Conservation (phyloP, 495 filamentous ascomycete species). For the Hyaloscypha finlandica region DNA sequence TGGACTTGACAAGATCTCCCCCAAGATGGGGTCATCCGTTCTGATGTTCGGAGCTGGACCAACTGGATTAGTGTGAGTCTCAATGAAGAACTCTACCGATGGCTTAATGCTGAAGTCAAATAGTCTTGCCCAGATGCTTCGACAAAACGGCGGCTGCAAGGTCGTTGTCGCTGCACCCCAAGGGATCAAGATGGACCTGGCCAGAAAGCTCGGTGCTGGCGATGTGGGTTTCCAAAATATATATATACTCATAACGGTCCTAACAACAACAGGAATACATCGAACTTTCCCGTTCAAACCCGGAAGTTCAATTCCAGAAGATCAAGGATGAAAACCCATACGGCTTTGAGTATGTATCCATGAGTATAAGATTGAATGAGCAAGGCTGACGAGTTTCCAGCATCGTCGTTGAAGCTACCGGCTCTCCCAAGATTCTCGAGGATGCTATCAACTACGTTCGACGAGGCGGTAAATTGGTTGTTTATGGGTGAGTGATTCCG, state of each 20-base stretch:
- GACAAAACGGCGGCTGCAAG: constrained; percentile 64
- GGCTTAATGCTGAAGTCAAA: neutral
- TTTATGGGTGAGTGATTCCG: constrained; percentile 34
- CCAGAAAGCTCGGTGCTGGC: constrained; percentile 65
- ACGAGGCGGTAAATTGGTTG: constrained; percentile 61
- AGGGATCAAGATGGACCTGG: constrained; percentile 70
- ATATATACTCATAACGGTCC: neutral
- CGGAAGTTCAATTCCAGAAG: constrained; percentile 57
- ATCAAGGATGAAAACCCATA: constrained; percentile 67
- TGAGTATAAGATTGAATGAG: neutral
- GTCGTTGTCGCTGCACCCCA: constrained; percentile 66
- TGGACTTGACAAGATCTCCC: constrained; percentile 71
- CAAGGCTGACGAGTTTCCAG: neutral
- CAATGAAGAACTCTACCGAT: neutral
- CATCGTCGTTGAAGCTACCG: constrained; percentile 62
- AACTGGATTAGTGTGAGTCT: constrained; percentile 39
- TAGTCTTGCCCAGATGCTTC: constrained; percentile 59
- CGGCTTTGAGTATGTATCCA: constrained; percentile 56
- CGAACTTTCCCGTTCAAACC: constrained; percentile 57
- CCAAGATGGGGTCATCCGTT: constrained; percentile 66
- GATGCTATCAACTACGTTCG: constrained; percentile 70
- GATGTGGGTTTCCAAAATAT: constrained; percentile 41
- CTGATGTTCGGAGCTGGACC: constrained; percentile 70
- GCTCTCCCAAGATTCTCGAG: constrained; percentile 66
- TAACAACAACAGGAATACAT: constrained; percentile 44